Evolutionary conservation across 192 early-diverging fungal species (phyloP), one percentile per base, ranked within the genome.

Genomic region (Entrophospora sp.): DNA sequence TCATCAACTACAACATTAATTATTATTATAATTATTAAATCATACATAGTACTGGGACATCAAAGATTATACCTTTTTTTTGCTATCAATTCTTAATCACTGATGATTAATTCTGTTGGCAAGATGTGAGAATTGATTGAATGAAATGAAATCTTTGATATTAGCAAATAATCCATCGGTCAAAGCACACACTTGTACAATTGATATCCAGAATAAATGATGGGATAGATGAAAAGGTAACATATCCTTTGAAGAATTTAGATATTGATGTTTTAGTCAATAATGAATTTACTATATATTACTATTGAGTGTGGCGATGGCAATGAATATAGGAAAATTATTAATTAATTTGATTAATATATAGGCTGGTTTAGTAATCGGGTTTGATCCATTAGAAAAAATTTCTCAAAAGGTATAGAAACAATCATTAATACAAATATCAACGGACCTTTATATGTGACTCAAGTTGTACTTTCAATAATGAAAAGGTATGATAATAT

Each of bases 341-440:
- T 28, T 14, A 28, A 2, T 14, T 10, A 28, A 32, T 14, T 5
- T 30, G 10, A 14, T 8, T 24, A 22, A 25, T 58, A 20, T 1
- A 24, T 35, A 52, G 14, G 68, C 67, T 59, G 82, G 93, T 1
- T 70, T 91, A 14, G 90, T 82, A 0, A 63, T 90, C 67, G 91
- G 93, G 5, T 51, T 88, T 16, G 88, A 91, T 31, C 76, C 79
- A 1, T 66, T 95, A n/a, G 81, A 73, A 28, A 73, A 80, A 2
- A 73, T 88, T 5, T 62, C 78, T 4, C 75, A 75, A n/a, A 81
- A 1, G 80, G 75, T 13, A 83, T 89, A 65, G 82, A 94, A 52
- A 75, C 81, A 18, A 87, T 92, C 78, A 70, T 96, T 38, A 88
- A 90, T 57, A 94, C 91, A 46, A 97, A 97, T 72, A 82, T 97